phyloP scores from a whole-genome alignment of 2,329 filamentous ascomycete genomes.

The Exserohilum rostratum region DNA sequence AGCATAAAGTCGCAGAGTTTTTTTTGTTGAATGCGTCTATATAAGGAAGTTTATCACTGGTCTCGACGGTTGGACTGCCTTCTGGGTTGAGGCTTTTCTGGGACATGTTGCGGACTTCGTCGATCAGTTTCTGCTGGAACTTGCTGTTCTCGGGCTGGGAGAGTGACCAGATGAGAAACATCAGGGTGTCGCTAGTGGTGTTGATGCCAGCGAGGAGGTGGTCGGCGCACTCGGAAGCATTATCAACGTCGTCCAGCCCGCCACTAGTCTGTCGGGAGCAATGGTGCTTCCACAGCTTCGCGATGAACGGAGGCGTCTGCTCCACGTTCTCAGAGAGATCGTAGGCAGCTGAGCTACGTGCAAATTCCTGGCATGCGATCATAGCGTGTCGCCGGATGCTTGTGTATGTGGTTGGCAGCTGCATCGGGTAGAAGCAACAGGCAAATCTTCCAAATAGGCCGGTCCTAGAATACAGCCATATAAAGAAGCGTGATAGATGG shows the following conservation, averaged over 20 bases:
- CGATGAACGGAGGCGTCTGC: neutral
- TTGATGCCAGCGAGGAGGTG: slow-evolving; percentile 61
- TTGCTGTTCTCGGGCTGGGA: slow-evolving; percentile 49
- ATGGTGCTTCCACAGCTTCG: neutral
- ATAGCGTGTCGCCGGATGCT: neutral
- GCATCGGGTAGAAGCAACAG: neutral
- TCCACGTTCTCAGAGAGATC: neutral
- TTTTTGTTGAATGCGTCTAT: neutral
- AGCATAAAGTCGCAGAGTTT: neutral
- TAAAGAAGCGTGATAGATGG: neutral
- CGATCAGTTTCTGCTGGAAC: slow-evolving; percentile 52
- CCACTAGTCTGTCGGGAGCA: neutral
- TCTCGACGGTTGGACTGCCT: neutral
- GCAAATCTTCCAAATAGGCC: neutral
- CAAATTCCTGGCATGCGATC: neutral
- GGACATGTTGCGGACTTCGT: slow-evolving; percentile 40
- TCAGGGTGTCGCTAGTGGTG: slow-evolving; percentile 60
- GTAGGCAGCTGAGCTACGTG: neutral
- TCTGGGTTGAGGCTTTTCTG: neutral
- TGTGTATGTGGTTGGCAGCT: neutral
- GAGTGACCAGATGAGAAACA: slow-evolving; percentile 35
- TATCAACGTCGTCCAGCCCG: slow-evolving; percentile 52
- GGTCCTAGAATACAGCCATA: neutral
- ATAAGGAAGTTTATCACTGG: neutral
- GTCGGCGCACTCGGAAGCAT: slow-evolving; percentile 61